Base-by-base conservation (phyloP, 179 eudicot genomes). In the Silene vulgaris region DNA sequence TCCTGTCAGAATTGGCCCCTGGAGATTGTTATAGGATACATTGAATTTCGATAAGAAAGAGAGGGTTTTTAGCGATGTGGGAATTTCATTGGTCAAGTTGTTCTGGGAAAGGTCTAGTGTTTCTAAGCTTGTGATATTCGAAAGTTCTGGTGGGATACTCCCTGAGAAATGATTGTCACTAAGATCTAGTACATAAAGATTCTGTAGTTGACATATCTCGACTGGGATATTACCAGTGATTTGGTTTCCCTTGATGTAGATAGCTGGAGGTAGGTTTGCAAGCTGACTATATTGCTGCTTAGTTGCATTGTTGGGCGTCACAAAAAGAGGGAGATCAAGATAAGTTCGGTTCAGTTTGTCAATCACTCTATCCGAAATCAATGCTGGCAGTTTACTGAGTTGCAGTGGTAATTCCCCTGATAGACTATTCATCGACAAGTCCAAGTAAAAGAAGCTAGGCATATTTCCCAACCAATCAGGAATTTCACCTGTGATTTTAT, bases 321-420 rank as follows among this genome's bases (percentile, higher is more conserved):
- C 91, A 83, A 88, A 90, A 32, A 92, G 86, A 0, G 97, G 97
- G 67, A 92, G 86, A 76, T 89, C 90, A 48, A 92, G 80, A 70
- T 83, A 84, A 52, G 84, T 87, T 20, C 74, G 77, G 77, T 85
- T 84, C 71, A 89, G 63, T 26, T 77, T 72, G 30, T 81, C 77
- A 45, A 81, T 79, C 45, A 76, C 80, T 52, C 79, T 74, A 5
- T 77, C 77, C 4, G 89, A 82, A 50, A 84, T 74, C 65, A 92
- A 77, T 70, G 86, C 86, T 13, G 83, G 85, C 69, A 90, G 66
- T 52, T 19, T 73, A 12, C 80, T 83, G 62, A 90, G 84, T 45
- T 83, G 80, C 67, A 61, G 35, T 3, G 96, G 96, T 71, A 92
- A 85, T 17, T 78, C 84, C 74, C 96, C 97, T n/a, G 69, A 17